Percentiles rank a stretch among this genome's conserved stretches.
Conservation (phyloP, 1,284 basidiomycete species). For the Cryptococcus jaspeensis region DNA sequence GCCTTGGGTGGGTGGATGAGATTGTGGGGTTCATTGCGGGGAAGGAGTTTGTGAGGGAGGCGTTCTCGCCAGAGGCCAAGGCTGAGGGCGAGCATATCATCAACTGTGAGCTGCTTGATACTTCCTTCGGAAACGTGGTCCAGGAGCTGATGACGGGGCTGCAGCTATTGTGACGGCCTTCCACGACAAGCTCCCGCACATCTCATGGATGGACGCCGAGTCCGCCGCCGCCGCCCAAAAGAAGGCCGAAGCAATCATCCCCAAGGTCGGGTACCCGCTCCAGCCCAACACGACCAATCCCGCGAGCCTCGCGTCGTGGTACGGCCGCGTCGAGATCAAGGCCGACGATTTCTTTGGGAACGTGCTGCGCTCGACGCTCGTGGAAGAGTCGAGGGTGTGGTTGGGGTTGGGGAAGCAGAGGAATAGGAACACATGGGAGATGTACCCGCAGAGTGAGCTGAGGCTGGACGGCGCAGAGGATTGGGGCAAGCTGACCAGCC, state of each 20-base stretch:
- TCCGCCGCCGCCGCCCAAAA: constrained; percentile 78
- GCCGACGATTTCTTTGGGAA: constrained; percentile 80
- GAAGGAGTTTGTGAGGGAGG: constrained; percentile 74
- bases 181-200: constrained; percentile 69
- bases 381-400: constrained; percentile 62
- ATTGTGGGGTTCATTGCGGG: constrained; percentile 57
- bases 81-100: constrained; percentile 81
- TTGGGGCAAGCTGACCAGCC: neutral
- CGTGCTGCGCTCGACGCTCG: constrained; percentile 42
- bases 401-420: constrained; percentile 68
- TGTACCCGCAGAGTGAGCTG: constrained; percentile 54
- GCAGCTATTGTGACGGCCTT: constrained; percentile 80
- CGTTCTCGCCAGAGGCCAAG: constrained; percentile 78
- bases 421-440: constrained; percentile 75
- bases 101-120: constrained; percentile 56
- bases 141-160: neutral
- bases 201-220: constrained; percentile 89
- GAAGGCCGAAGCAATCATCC: constrained; percentile 59
- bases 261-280: constrained; percentile 65
- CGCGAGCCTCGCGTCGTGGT: constrained; percentile 70
- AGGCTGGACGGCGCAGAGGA: neutral
- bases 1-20: constrained; percentile 51
- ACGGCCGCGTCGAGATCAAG: constrained; percentile 66
- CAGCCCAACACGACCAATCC: constrained; percentile 78
- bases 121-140: neutral